Evolutionary conservation across 169 alveolate genomes (phyloP).

Genomic region (Plasmodium relictum): DNA sequence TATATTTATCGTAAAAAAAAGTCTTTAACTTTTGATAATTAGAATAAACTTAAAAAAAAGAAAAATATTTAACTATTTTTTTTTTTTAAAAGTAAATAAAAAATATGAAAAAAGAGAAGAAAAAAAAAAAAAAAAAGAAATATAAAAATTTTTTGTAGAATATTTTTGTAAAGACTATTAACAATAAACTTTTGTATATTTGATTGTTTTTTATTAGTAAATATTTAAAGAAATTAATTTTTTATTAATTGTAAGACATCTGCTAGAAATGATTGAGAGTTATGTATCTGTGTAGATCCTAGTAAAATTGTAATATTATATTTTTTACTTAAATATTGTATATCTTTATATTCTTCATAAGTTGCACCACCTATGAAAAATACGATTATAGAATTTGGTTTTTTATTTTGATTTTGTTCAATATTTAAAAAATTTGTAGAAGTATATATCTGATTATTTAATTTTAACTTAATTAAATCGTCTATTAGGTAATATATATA

Average conservation of each 20-base stretch:
- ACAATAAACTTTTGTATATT: no score
- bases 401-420: slow-evolving; percentile 80
- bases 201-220: no score
- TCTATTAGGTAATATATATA: slow-evolving; percentile 87
- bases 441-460: slow-evolving; percentile 87
- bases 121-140: no score
- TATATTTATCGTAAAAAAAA: no score
- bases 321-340: slow-evolving; percentile 84
- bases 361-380: slow-evolving; percentile 94
- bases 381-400: slow-evolving; percentile 86
- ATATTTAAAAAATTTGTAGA: slow-evolving; percentile 78
- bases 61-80: no score
- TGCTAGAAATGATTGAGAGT: slow-evolving; percentile 82
- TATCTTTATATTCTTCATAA: slow-evolving; percentile 92
- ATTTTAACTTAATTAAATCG: slow-evolving; percentile 85
- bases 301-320: slow-evolving; percentile 84
- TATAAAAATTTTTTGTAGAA: no score
- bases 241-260: slow-evolving; percentile 77
- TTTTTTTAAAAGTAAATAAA: no score
- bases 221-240: background rate
- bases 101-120: no score
- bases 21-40: no score
- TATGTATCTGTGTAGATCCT: slow-evolving; percentile 92
- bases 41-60: no score
- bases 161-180: no score